Evolutionary conservation across 2,329 filamentous ascomycete species (phyloP).

Genomic region (Neonectria neomacrospora): DNA sequence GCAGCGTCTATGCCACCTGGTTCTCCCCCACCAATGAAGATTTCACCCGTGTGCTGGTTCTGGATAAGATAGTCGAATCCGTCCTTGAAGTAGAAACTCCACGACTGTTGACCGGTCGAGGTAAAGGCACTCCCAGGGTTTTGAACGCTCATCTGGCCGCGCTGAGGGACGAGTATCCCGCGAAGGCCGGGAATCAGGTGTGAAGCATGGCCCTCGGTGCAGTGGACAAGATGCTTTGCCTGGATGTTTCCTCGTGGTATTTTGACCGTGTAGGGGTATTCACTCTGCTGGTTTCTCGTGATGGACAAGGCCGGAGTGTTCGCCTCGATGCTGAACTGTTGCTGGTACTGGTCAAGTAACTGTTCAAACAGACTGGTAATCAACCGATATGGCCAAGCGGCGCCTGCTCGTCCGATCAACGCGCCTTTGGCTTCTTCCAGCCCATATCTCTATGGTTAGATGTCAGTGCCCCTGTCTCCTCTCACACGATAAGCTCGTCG

Average conservation of each 20-base stretch:
- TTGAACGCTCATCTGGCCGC: conserved; percentile 57
- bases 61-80: conserved; percentile 26
- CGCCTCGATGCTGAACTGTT: conserved; percentile 45
- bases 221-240: conserved; percentile 52
- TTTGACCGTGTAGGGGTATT: conserved; percentile 37
- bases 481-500: no score
- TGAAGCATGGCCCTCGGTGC: conserved; percentile 55
- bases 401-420: conserved; percentile 38
- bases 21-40: background rate
- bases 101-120: conserved; percentile 25
- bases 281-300: conserved; percentile 32
- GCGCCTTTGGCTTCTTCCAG: conserved; percentile 8
- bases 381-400: conserved; percentile 54
- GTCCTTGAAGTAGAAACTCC: conserved; percentile 25
- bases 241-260: conserved; percentile 44
- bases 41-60: conserved; percentile 10
- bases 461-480: no score
- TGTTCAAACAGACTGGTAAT: conserved; percentile 49
- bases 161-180: conserved; percentile 51
- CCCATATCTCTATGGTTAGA: background rate
- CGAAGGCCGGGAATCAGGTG: conserved; percentile 54
- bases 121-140: conserved; percentile 36
- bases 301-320: conserved; percentile 42
- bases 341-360: conserved; percentile 43
- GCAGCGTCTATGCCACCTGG: background rate